Base-by-base conservation (phyloP, 106 monocot genomes). In the Apostasia ramifera region DNA sequence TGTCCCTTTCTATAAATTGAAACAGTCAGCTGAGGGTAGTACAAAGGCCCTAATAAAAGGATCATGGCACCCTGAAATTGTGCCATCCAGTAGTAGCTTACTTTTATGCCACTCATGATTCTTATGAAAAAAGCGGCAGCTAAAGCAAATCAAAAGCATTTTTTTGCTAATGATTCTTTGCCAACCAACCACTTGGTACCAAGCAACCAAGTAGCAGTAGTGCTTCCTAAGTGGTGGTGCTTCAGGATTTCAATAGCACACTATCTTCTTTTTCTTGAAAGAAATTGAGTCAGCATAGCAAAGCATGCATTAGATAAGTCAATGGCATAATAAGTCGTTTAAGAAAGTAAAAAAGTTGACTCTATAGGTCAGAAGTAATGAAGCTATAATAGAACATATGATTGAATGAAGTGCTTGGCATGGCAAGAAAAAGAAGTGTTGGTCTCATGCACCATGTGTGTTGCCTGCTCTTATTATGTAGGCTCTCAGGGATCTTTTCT, bases 181-280 rank as follows among this genome's bases (percentile, higher is more conserved):
- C 54, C 43, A 68, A 55, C 68, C 68, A 68, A 53, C 53, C 68
- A 68, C 63, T 63, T 63, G 63, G 45, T 63, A 63, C 68, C 68
- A 68, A 68, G 54, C 53, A 68, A 68, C 68, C 40, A 14, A 41
- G 53, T 68, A 54, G 68, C 6, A 53, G 42, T 68, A 68, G 40
- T 6, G 14, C 68, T 68, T 68, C 44, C 68, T 42, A 68, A 47
- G 64, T 46, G 7, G 8, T 64, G 50, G 47, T 65, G 64, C 10
- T 10, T 13, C 45, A 65, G n/a, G n/a, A n/a, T n/a, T n/a, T n/a
- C n/a, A n/a, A n/a, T n/a, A 65, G 64, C 45, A n/a, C 46, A 14
- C 44, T 65, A 65, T 65, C 8, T 45, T 65, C 46, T 46, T 46
- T 65, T 2, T 65, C 45, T 65, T 46, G 8, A 64, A 65, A 65